A percentile compares a stretch with the other conserved stretches of the same genome.
Conservation (phyloP, 2,329 filamentous ascomycete genomes). For the Aureobasidium sp. region DNA sequence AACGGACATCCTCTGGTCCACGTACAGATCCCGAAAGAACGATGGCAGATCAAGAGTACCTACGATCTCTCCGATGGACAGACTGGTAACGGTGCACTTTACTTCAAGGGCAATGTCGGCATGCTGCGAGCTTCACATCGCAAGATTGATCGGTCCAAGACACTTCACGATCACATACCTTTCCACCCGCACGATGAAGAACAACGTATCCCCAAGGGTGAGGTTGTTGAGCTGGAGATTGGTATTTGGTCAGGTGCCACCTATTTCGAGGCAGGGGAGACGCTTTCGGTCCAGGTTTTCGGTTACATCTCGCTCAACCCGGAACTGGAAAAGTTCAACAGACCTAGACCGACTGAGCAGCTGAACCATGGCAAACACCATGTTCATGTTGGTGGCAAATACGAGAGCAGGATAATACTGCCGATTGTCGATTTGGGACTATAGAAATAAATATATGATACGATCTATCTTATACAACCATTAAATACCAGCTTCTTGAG, state of each 20-base stretch:
- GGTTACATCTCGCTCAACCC: slow-evolving; percentile 9
- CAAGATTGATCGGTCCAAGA: slow-evolving; percentile 24
- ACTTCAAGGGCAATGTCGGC: slow-evolving; percentile 37
- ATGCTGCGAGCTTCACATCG: slow-evolving; percentile 43
- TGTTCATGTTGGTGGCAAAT: slow-evolving; percentile 12
- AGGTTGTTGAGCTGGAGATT: slow-evolving; percentile 40
- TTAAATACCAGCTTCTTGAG: too few relatives aligned
- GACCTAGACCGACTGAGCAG: slow-evolving; percentile 9
- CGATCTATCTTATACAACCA: too few relatives aligned
- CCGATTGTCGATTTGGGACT: slow-evolving; percentile 8
- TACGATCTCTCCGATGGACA: slow-evolving; percentile 34
- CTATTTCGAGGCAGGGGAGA: slow-evolving; percentile 38
- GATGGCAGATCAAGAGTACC: slow-evolving; percentile 19
- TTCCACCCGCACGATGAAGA: slow-evolving; percentile 36
- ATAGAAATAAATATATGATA: not conserved
- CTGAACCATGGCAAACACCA: slow-evolving; percentile 9
- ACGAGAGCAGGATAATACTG: slow-evolving; percentile 4
- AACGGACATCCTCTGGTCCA: slow-evolving; percentile 38
- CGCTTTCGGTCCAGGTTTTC: slow-evolving; percentile 8
- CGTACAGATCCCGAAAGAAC: slow-evolving; percentile 35
- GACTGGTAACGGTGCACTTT: slow-evolving; percentile 34
- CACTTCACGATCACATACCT: slow-evolving; percentile 26
- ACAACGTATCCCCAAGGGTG: slow-evolving; percentile 34
- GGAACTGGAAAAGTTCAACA: slow-evolving; percentile 14
- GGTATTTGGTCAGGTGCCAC: slow-evolving; percentile 42